Evolutionary conservation across 2,329 filamentous ascomycete genomes (phyloP).

Genomic region (Capronia coronata): DNA sequence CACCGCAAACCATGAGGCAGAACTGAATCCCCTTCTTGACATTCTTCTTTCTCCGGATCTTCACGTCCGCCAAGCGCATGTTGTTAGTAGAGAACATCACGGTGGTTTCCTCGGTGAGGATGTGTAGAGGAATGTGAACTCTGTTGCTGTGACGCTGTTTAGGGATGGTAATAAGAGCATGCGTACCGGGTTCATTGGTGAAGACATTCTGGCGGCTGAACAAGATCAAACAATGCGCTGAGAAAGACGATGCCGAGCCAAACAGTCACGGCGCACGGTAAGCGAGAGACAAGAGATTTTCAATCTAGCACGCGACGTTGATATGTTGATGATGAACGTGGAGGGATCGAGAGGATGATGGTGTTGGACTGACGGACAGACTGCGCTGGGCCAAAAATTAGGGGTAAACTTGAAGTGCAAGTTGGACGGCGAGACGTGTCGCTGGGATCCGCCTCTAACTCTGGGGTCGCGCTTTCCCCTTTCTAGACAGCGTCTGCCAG

Average conservation of each 20-base stretch:
- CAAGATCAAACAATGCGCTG: neutral
- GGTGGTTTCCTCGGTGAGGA: neutral
- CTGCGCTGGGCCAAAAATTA: constrained; percentile 10
- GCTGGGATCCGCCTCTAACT: constrained; percentile 1
- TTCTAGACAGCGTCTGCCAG: constrained; percentile 8
- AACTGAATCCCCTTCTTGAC: constrained; percentile 99
- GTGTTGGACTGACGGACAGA: neutral
- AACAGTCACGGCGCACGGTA: neutral
- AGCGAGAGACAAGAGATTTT: neutral
- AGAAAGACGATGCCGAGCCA: neutral
- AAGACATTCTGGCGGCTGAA: constrained; percentile 23
- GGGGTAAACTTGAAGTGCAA: constrained; percentile 14
- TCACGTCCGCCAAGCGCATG: constrained; percentile 54
- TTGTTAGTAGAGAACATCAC: constrained; percentile 20
- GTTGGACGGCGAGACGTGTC: too few species aligned
- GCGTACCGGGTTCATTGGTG: constrained; percentile 28
- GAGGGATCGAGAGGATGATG: neutral
- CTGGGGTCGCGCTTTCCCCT: constrained; percentile 24
- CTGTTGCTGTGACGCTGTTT: constrained; percentile 1
- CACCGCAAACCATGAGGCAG: constrained; percentile 99
- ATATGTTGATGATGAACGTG: constrained; percentile 1
- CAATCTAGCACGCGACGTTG: neutral
- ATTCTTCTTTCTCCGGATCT: constrained; percentile 99
- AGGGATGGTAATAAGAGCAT: neutral
- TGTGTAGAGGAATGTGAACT: neutral